These are phyloP conservation scores for Astragalus glycyphyllos DNA, from an alignment of 306 rosid genomes.

Conservation along the genomic window DNA sequence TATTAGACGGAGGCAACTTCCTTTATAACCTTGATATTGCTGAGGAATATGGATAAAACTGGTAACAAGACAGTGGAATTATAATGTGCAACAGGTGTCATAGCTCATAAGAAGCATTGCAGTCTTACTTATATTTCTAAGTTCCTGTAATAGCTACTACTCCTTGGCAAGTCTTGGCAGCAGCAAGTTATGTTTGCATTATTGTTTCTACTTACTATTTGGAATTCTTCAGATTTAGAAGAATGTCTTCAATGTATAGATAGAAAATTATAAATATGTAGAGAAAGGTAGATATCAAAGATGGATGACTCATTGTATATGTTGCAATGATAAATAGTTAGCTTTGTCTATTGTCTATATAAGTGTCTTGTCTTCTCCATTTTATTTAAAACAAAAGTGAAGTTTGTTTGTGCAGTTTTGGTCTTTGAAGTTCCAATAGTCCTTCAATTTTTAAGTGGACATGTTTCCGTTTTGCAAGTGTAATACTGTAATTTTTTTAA, in stretches of 20 bases:
- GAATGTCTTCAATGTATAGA: too few relatives aligned
- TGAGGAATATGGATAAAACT: slow-evolving; percentile 21
- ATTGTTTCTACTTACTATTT: slow-evolving; percentile 19
- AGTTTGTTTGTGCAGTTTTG: too few relatives aligned
- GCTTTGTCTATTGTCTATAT: too few relatives aligned
- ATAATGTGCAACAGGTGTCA: not conserved
- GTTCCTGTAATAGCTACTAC: slow-evolving; percentile 8
- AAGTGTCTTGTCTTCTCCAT: too few relatives aligned
- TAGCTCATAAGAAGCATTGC: slow-evolving; percentile 22
- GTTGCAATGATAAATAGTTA: slow-evolving; percentile 1
- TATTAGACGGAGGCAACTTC: slow-evolving; percentile 40
- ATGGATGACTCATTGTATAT: slow-evolving; percentile 34
- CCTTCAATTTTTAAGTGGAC: too few relatives aligned
- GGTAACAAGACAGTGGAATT: slow-evolving; percentile 27
- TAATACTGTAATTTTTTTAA: too few relatives aligned
- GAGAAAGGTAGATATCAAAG: slow-evolving; percentile 20
- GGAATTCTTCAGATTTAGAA: slow-evolving; percentile 36
- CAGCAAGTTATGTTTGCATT: slow-evolving; percentile 33
- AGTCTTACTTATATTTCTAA: slow-evolving; percentile 24
- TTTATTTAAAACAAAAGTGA: too few relatives aligned
- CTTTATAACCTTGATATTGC: slow-evolving; percentile 35
- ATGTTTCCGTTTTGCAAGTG: too few relatives aligned
- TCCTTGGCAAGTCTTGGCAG: slow-evolving; percentile 27
- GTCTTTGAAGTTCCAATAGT: too few relatives aligned
- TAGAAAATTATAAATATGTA: too few relatives aligned